Evolutionary conservation across 306 rosid species (phyloP), one percentile per base, ranked within the genome.

Genomic region (Vigna angularis): DNA sequence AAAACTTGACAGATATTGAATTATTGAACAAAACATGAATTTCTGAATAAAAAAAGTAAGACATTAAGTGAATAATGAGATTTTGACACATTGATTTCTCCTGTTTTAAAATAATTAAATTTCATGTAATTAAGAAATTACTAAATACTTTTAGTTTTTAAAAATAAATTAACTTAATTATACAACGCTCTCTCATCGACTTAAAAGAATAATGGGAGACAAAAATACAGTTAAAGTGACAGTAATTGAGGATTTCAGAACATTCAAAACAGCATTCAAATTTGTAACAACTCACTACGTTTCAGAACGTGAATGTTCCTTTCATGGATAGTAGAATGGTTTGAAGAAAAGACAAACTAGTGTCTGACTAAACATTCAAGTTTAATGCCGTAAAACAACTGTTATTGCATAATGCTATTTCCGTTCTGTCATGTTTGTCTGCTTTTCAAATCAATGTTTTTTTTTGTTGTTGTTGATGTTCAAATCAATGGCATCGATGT

Each of bases 401-500:
- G 20, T 17, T 61, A 61, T 61, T 14, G 5, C 14, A 59, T 59
- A 28, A 59, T 28, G 20, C 18, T 26, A 15, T 30, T 30, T 61
- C 15, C 30, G 66, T 61, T 61, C 20, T 61, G 30, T 61, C 20
- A 30, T 30, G 11, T 1, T 61, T 61, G 66, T 12, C 42, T 30
- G 20, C 15, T 30, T 2, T 30, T 16, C 26, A 58, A 26, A 58
- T 5, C 65, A 26, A 58, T 26, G 65, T 2, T 61, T 13, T 13
- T 28, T 61, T 61, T 30, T 30, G 44, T 7, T 12, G 2, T 30
- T 26, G 2, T 15, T 61, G 20, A 14, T 30, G 20, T 10, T 14
- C 44, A 18, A 72, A 28, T 50, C 53, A 73, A 73, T 14, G 74
- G 24, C 57, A 28, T 13, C 26, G 12, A 17, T 51, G 53, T 72